Percentiles rank a stretch among this genome's conserved stretches.
phyloP scores from a whole-genome alignment of 1,284 basidiomycete species.

The Malassezia caprae region DNA sequence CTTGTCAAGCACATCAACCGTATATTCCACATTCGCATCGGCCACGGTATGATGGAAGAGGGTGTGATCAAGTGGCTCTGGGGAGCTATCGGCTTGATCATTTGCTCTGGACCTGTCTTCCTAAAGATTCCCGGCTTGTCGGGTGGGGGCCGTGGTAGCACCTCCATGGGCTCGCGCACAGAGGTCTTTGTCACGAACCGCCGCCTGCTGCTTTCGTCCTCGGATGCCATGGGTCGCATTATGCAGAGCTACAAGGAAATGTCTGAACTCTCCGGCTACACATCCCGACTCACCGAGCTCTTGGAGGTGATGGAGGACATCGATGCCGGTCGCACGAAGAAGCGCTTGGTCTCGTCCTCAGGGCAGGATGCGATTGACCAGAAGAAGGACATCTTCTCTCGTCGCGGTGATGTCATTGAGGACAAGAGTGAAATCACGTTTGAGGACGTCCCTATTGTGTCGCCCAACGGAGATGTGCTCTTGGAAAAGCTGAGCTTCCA shows the following conservation, averaged over 20 bases:
- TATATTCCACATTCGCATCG: conserved; percentile 70
- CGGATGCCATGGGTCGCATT: conserved; percentile 56
- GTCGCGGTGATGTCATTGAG: conserved; percentile 60
- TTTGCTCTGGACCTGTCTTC: conserved; percentile 91
- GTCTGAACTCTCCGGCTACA: conserved; percentile 89
- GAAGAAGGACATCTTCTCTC: conserved; percentile 60
- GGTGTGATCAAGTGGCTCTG: conserved; percentile 92
- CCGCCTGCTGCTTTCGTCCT: conserved; percentile 63
- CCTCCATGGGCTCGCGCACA: conserved; percentile 44
- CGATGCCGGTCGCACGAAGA: conserved; percentile 73
- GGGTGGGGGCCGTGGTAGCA: conserved; percentile 12
- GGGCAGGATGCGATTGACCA: conserved; percentile 66
- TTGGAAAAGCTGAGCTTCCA: conserved; percentile 68
- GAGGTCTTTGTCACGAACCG: conserved; percentile 77
- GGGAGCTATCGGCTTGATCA: conserved; percentile 82
- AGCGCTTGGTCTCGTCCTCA: conserved; percentile 63
- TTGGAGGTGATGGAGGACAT: conserved; percentile 87
- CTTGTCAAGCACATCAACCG: conserved; percentile 79
- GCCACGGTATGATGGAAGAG: conserved; percentile 71
- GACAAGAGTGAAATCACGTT: conserved; percentile 64
- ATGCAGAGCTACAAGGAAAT: conserved; percentile 94
- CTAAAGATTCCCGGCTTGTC: conserved; percentile 64
- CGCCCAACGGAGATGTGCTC: conserved; percentile 87
- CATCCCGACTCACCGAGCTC: conserved; percentile 75
- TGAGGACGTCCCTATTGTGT: conserved; percentile 85